Conservation (phyloP, 192 early-diverging fungal genomes). For the Rhizophagus sp. region DNA sequence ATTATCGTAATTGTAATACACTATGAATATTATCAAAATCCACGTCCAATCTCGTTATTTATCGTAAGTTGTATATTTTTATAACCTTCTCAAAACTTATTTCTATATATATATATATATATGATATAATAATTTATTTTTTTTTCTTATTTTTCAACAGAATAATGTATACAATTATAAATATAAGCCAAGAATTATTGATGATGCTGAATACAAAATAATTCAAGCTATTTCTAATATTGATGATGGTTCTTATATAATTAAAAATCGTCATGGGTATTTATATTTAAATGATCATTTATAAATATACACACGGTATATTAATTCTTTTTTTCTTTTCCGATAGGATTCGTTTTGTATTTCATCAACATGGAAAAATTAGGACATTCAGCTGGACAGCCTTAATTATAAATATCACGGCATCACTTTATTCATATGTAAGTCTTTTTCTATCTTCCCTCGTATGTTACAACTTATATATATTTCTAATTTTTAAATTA, state of each 20-base stretch:
- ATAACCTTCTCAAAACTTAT: too few species aligned
- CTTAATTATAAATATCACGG: too few species aligned
- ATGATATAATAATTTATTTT: too few species aligned
- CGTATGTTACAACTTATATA: too few species aligned
- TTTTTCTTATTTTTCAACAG: constrained; percentile 25
- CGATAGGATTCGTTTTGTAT: constrained; percentile 40
- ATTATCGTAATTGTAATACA: constrained; percentile 45
- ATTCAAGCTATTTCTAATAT: constrained; percentile 38
- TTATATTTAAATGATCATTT: neutral
- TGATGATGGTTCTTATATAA: constrained; percentile 28
- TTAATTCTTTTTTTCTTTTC: too few species aligned
- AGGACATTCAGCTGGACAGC: constrained; percentile 30
- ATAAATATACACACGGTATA: too few species aligned
- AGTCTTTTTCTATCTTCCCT: too few species aligned
- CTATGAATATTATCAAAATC: constrained; percentile 29
- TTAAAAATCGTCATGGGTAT: constrained; percentile 33
- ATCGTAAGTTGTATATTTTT: neutral
- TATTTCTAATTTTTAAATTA: too few species aligned
- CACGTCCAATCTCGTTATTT: neutral
- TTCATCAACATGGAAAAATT: constrained; percentile 42
- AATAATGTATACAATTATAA: constrained; percentile 25
- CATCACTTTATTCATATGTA: too few species aligned
- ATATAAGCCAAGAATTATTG: constrained; percentile 42
- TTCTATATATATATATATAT: too few species aligned
- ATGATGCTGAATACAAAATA: constrained; percentile 43